A percentile compares a stretch with the other conserved stretches of the same genome.
These are phyloP conservation scores for Haplographium delicatum DNA, from an alignment of 495 filamentous ascomycete species.

Conservation along the genomic window DNA sequence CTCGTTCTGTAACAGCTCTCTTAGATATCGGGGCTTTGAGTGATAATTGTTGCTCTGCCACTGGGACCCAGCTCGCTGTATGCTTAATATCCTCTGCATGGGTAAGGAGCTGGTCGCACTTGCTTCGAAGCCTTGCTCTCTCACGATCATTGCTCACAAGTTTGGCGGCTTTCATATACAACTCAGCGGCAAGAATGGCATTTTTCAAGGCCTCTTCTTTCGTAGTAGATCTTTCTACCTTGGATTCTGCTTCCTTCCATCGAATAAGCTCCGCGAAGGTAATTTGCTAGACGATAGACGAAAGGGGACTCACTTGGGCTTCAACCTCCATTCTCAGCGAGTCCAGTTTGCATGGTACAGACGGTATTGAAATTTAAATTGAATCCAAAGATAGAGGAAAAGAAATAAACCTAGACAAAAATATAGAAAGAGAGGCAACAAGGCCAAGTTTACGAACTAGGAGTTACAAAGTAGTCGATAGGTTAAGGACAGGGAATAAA, in stretches of 20 bases:
- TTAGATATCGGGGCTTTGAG: slow-evolving; percentile 48
- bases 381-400: no score
- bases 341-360: no score
- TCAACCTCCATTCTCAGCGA: slow-evolving; percentile 38
- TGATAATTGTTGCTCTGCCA: slow-evolving; percentile 14
- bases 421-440: no score
- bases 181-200: slow-evolving; percentile 68
- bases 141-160: slow-evolving; percentile 47
- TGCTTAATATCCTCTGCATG: slow-evolving; percentile 71
- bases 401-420: no score
- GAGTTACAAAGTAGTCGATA: no score
- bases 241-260: slow-evolving; percentile 56
- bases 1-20: slow-evolving; percentile 60
- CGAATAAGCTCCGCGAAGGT: slow-evolving; percentile 13
- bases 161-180: slow-evolving; percentile 68
- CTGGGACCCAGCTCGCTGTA: slow-evolving; percentile 21
- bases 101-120: slow-evolving; percentile 60
- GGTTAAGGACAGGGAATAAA: no score
- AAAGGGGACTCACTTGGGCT: slow-evolving; percentile 42
- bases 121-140: slow-evolving; percentile 52
- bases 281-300: no score
- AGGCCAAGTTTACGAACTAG: no score
- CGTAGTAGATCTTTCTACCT: slow-evolving; percentile 47
- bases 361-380: no score
- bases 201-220: slow-evolving; percentile 65